Conservation (phyloP, 208 protist species). For the Leishmania martiniquensis region DNA sequence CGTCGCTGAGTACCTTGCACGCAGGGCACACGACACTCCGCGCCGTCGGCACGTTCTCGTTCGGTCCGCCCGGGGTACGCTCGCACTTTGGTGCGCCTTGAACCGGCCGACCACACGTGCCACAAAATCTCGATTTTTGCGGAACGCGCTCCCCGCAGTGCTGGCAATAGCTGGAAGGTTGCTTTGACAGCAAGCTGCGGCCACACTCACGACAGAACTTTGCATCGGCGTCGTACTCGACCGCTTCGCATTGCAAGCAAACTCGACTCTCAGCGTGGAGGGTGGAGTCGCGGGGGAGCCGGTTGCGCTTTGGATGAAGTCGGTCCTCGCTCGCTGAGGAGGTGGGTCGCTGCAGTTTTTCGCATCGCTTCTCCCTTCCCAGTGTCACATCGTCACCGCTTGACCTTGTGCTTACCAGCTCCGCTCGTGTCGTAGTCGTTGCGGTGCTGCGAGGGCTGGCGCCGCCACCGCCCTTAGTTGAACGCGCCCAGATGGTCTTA, state of each 20-base stretch:
- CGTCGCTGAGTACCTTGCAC: slow-evolving; percentile 75
- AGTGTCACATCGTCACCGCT: not conserved
- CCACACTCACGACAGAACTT: slow-evolving; percentile 90
- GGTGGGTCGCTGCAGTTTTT: not conserved
- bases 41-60: slow-evolving; percentile 49
- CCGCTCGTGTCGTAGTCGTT: not conserved
- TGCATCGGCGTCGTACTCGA: slow-evolving; percentile 79
- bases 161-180: slow-evolving; percentile 46
- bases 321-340: slow-evolving; percentile 15
- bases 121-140: slow-evolving; percentile 80
- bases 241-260: slow-evolving; percentile 62
- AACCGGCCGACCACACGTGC: slow-evolving; percentile 78
- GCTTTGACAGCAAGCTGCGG: slow-evolving; percentile 27
- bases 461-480: slow-evolving; percentile 2
- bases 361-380: not conserved
- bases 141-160: slow-evolving; percentile 74
- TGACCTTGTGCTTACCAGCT: not conserved
- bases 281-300: slow-evolving; percentile 46
- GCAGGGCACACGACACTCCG: slow-evolving; percentile 62
- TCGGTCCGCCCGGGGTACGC: slow-evolving; percentile 44
- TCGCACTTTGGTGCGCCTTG: slow-evolving; percentile 47
- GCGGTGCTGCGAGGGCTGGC: not conserved
- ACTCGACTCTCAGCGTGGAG: slow-evolving; percentile 37
- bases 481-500: slow-evolving; percentile 27
- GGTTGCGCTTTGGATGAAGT: slow-evolving; percentile 46